These are phyloP conservation scores for Kodamaea fungicola DNA, from an alignment of 1,139 yeast species.

Conservation along the genomic window DNA sequence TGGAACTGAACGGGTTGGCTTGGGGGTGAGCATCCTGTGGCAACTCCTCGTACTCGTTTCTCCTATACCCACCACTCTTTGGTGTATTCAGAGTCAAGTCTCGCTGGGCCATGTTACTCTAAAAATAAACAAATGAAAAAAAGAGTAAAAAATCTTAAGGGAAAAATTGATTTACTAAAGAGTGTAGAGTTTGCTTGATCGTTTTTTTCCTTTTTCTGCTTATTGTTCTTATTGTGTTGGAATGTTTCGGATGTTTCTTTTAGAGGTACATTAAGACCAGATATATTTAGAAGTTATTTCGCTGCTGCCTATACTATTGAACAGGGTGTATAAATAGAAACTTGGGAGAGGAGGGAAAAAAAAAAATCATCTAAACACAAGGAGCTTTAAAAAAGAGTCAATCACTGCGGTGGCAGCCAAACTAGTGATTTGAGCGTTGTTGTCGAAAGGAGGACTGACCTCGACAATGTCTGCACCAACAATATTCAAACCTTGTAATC, in stretches of 20 bases:
- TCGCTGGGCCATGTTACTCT: conserved; percentile 26
- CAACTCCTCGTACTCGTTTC: neutral
- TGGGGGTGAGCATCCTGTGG: conserved; percentile 1
- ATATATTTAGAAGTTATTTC: no score
- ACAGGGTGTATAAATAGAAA: no score
- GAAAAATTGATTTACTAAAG: no score
- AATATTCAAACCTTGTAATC: conserved; percentile 45
- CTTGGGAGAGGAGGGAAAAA: no score
- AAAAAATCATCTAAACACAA: conserved; percentile 21
- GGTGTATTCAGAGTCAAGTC: conserved; percentile 34
- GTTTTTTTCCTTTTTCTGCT: no score
- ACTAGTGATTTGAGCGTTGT: conserved; percentile 47
- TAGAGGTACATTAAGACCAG: no score
- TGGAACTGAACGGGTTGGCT: conserved; percentile 24
- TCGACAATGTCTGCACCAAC: conserved; percentile 61
- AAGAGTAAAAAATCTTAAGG: no score
- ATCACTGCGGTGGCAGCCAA: conserved; percentile 54
- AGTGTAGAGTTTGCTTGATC: no score
- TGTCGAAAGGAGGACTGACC: conserved; percentile 53
- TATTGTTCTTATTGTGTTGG: no score
- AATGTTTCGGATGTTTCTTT: no score
- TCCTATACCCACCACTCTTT: conserved; percentile 13
- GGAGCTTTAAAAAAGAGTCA: conserved; percentile 47
- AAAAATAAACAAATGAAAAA: neutral
- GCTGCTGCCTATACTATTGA: no score